Base-by-base conservation (phyloP, 192 early-diverging fungal genomes). In the Glomus cerebriforme region DNA sequence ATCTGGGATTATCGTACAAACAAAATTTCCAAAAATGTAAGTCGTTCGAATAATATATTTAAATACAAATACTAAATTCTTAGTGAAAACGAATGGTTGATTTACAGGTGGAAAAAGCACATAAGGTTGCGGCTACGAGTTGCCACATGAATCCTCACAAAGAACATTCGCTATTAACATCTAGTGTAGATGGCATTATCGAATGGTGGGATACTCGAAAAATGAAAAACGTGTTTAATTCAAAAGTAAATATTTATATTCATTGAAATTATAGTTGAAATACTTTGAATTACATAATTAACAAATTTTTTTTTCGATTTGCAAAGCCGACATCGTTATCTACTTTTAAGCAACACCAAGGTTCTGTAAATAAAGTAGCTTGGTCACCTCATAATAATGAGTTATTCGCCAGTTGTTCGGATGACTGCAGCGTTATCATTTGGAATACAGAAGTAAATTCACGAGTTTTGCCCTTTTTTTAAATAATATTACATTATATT, bases 381-480 rank as follows among this genome's bases (percentile, higher is more conserved):
- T 73, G 71, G 71, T 73, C 71, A 9, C 71, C 71, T 26, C 45
- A 73, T 32, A 15, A n/a, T 12, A 31, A n/a, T 29, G 26, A 24
- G 7, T 31, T 49, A 32, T 73, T 73, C n/a, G 71, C 71, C 10
- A 73, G 71, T 49, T 73, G 71, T 32, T 73, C 71, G 31, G 71
- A 73, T 58, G 71, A 73, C 58, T 49, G 32, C 6, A 31, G 19
- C 5, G 71, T 73, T 31, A 58, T 73, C 17, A 45, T 73, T 32
- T 73, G 71, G 39, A 73, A 73, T 73, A 26, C 45, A 19, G 45
- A 49, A 58, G 71, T 73, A 58, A 24, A 13, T 58, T n/a, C 7
- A 3, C 4, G 19, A 31, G 7, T 3, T 34, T 63, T 63, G 10
- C 5, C 13, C 27, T 12, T 43, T 43, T 19, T 4, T 63, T 15